Base-by-base conservation (phyloP, 371 early-diverging fungal species). In the Mucor velutinosus region DNA sequence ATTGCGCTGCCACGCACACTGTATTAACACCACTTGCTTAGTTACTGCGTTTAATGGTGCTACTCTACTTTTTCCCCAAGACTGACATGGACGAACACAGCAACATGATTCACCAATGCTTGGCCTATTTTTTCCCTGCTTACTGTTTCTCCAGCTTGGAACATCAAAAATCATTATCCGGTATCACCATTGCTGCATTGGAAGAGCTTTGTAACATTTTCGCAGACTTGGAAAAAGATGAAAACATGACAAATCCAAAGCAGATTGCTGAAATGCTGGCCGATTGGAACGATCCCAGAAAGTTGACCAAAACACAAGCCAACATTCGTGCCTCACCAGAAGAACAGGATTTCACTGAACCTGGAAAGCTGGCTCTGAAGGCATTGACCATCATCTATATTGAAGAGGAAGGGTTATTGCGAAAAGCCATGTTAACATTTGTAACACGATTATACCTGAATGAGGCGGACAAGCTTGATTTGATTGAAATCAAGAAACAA, bases 101-200 rank as follows among this genome's bases (percentile, higher is more conserved):
- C 69, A 74, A 85, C 58, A 87, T 86, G 30, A 77, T 93, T 51
- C 84, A 92, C 3, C 96, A 95, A 73, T 94, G 94, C 62, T 78
- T 95, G 21, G 86, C 86, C 27, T 95, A 95, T 74, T 95, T 95
- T 67, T 88, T 95, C 70, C 94, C 93, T 5, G 94, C 90, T 7
- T 94, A 86, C 62, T 87, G 92, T 69, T 89, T 90, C 65, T 91
- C 93, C 21, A 80, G 89, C 1, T 71, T 75, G 37, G 87, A 86
- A 2, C 91, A 92, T 74, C 94, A 95, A 73, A 69, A 65, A 10
- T 51, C 81, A 23, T 62, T 93, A 69, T 70, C 72, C 25, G 62
- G 73, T 67, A 81, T 80, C 33, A 64, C 80, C 2, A 67, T 80
- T 15, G 56, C 77, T 8, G 76, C 81, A 11, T 32, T 87, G 15